Conservation (phyloP, 352 stramenopile genomes). For the Pythium sp. region DNA sequence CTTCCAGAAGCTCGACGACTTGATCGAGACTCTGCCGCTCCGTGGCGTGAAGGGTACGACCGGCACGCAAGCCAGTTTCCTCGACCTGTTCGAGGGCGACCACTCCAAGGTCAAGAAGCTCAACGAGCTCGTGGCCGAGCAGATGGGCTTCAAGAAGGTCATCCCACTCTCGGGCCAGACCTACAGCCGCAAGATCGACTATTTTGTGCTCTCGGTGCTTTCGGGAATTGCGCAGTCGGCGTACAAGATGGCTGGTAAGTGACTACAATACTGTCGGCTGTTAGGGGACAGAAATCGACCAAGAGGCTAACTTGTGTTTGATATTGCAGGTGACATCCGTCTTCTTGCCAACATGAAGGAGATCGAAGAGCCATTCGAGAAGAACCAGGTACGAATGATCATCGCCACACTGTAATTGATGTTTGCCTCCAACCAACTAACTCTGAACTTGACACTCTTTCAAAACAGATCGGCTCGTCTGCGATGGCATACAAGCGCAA, state of each 20-base stretch:
- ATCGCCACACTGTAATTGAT: background rate
- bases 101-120: conserved; percentile 96
- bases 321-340: conserved; percentile 91
- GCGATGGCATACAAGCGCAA: conserved; percentile 99
- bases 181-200: conserved; percentile 99
- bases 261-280: background rate
- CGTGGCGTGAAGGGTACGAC: conserved; percentile 99
- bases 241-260: conserved; percentile 97
- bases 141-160: conserved; percentile 97
- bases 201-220: conserved; percentile 93
- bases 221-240: conserved; percentile 96
- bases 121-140: conserved; percentile 94
- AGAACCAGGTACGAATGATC: conserved; percentile 64
- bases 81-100: conserved; percentile 98
- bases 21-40: conserved; percentile 96
- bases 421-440: background rate
- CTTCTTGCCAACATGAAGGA: conserved; percentile 99
- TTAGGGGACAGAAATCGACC: too few species aligned
- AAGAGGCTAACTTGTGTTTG: background rate
- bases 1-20: conserved; percentile 92
- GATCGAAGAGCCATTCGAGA: conserved; percentile 94
- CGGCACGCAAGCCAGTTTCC: conserved; percentile 97
- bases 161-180: conserved; percentile 98
- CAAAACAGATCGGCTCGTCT: conserved; percentile 91
- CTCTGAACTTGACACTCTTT: background rate